Conservation (phyloP, 805 yeast species). For the Teunomyces tritomae region DNA sequence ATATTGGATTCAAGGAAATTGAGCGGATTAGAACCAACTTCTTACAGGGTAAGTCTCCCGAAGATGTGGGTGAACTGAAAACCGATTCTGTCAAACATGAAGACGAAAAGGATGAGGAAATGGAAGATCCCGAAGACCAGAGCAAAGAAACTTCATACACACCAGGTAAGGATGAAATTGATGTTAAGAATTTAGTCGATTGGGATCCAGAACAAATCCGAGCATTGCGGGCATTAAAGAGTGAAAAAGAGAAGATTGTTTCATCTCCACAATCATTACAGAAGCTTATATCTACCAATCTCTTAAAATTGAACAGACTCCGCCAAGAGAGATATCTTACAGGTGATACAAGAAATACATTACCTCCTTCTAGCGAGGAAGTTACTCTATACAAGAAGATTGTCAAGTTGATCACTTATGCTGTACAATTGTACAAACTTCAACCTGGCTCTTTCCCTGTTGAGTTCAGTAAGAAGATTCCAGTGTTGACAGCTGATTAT, state of each 20-base stretch:
- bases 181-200: conserved; percentile 28
- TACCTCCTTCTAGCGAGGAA: conserved; percentile 28
- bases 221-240: conserved; percentile 22
- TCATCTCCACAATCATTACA: conserved; percentile 32
- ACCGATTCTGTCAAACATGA: conserved; percentile 9
- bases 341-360: conserved; percentile 22
- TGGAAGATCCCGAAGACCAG: conserved; percentile 6
- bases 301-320: conserved; percentile 35
- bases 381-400: conserved; percentile 28
- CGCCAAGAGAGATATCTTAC: conserved; percentile 39
- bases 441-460: conserved; percentile 24
- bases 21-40: conserved; percentile 22
- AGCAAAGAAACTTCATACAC: conserved; percentile 5
- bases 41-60: conserved; percentile 7
- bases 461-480: conserved; percentile 45
- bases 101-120: conserved; percentile 12
- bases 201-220: conserved; percentile 35
- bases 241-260: conserved; percentile 19
- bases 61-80: conserved; percentile 5
- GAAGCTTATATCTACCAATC: conserved; percentile 28
- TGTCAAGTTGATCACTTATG: conserved; percentile 27
- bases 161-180: conserved; percentile 15
- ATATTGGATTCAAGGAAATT: conserved; percentile 34
- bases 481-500: conserved; percentile 71
- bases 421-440: conserved; percentile 30